Conservation (phyloP, 2,329 filamentous ascomycete species). For the Clathrospora elynae region DNA sequence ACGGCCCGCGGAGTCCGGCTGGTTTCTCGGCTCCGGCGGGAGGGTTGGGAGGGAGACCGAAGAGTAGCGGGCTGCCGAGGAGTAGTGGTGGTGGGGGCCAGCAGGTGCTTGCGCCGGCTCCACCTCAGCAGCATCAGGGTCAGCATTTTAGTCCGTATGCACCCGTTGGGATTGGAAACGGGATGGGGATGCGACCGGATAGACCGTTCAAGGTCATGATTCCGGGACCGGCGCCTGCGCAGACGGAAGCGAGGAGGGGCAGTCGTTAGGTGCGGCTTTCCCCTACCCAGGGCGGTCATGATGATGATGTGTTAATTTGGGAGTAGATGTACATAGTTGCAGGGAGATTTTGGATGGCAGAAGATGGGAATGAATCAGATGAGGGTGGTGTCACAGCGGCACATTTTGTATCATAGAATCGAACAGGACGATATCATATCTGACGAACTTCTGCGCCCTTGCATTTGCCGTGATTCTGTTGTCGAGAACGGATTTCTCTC, state of each 20-base stretch:
- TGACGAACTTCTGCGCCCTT: no score
- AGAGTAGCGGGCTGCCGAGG: slow-evolving; percentile 27
- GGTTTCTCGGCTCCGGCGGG: no score
- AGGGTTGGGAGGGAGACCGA: slow-evolving; percentile 28
- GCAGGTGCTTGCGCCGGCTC: slow-evolving; percentile 39
- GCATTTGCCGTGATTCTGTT: no score
- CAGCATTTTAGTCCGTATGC: slow-evolving; percentile 36
- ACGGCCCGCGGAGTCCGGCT: slow-evolving; percentile 34
- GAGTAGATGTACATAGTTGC: no score
- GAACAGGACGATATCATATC: no score
- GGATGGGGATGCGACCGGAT: slow-evolving; percentile 32
- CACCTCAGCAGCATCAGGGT: slow-evolving; percentile 17
- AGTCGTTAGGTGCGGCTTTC: slow-evolving; percentile 35
- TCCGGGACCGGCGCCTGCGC: slow-evolving; percentile 35
- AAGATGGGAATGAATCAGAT: no score
- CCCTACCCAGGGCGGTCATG: no score
- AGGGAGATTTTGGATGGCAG: no score
- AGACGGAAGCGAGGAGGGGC: slow-evolving; percentile 27
- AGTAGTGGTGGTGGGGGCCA: slow-evolving; percentile 27
- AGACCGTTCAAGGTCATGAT: slow-evolving; percentile 43
- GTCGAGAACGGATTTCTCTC: no score
- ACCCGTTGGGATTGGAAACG: slow-evolving; percentile 20
- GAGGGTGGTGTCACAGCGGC: no score
- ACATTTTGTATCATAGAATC: no score
- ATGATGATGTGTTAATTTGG: no score